Evolutionary conservation across 192 early-diverging fungal genomes (phyloP).

Genomic region (Backusella westeae): DNA sequence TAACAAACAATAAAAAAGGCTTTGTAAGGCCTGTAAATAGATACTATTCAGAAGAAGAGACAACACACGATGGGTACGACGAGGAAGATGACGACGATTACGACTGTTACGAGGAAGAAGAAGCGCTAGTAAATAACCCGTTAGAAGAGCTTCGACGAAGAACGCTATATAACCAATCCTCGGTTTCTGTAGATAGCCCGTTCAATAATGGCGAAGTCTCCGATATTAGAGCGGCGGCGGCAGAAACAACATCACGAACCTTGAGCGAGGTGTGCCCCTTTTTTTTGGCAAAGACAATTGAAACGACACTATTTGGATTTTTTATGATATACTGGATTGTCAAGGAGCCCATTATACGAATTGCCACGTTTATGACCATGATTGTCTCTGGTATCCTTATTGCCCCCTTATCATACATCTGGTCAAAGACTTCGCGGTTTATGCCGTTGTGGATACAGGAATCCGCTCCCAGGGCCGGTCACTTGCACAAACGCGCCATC

Average conservation of each 20-base stretch:
- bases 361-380: background rate
- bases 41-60: background rate
- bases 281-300: background rate
- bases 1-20: background rate
- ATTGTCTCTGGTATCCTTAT: constrained; percentile 5
- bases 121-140: background rate
- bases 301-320: background rate
- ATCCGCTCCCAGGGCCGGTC: background rate
- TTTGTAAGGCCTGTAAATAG: background rate
- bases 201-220: background rate
- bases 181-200: background rate
- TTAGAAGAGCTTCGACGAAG: background rate
- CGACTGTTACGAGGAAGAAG: background rate
- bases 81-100: background rate
- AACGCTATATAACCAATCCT: background rate
- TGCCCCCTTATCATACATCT: background rate
- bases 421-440: background rate
- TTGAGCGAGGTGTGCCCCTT: background rate
- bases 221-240: background rate
- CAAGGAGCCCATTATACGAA: background rate
- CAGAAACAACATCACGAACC: background rate
- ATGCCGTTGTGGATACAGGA: background rate
- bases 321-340: constrained; percentile 8
- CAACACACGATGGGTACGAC: background rate
- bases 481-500: background rate